phyloP scores from a whole-genome alignment of 1,284 basidiomycete genomes.

The Serendipita sp. region DNA sequence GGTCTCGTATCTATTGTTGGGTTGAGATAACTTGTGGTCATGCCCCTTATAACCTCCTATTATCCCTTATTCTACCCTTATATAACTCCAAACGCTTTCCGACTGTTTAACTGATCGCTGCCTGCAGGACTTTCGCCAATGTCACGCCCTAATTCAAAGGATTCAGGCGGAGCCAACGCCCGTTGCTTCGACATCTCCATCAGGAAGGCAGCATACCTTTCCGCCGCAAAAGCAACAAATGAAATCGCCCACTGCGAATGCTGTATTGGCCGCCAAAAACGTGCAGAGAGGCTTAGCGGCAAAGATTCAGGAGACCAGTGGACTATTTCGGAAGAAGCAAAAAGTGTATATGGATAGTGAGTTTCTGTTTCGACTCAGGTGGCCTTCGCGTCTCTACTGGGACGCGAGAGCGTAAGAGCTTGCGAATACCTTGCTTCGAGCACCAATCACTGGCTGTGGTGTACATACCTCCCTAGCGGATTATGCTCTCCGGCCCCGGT shows the following conservation, averaged over 20 bases:
- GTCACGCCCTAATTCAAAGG: slow-evolving; percentile 65
- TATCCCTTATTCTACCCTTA: too few species aligned
- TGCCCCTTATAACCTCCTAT: too few species aligned
- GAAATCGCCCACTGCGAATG: slow-evolving; percentile 26
- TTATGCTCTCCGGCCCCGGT: slow-evolving; percentile 12
- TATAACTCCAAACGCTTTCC: background rate
- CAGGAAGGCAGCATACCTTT: slow-evolving; percentile 24
- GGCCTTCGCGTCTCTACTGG: too few species aligned
- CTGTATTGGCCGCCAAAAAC: slow-evolving; percentile 73
- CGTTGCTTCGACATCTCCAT: slow-evolving; percentile 34
- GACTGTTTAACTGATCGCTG: slow-evolving; percentile 6
- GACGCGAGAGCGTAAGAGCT: too few species aligned
- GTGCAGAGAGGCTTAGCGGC: slow-evolving; percentile 94
- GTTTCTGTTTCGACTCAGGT: slow-evolving; percentile 25
- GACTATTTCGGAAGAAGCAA: slow-evolving; percentile 94
- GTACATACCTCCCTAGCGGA: background rate
- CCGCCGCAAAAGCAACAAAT: slow-evolving; percentile 23
- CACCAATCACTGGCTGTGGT: too few species aligned
- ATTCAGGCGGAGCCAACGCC: slow-evolving; percentile 33
- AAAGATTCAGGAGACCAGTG: slow-evolving; percentile 85
- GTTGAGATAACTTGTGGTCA: background rate
- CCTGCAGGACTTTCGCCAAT: slow-evolving; percentile 68
- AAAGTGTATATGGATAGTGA: slow-evolving; percentile 92
- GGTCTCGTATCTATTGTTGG: slow-evolving; percentile 5
- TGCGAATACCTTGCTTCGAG: too few species aligned